Evolutionary conservation across 2,329 filamentous ascomycete genomes (phyloP), one percentile per base, ranked within the genome.

Genomic region (Alternaria arbusti): DNA sequence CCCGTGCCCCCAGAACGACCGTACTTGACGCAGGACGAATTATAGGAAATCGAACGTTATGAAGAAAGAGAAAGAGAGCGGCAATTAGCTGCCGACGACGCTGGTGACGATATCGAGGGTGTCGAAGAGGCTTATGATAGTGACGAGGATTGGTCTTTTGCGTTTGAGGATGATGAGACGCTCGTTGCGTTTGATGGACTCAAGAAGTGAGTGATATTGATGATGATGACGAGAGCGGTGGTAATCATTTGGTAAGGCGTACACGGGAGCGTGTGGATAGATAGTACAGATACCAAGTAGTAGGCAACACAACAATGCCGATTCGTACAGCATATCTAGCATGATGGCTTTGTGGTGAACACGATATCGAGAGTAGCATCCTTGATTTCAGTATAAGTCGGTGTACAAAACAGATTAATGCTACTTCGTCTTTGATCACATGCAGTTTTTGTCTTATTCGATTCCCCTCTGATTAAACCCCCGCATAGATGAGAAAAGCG

Each of bases 201-300:
- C 10, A 50, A 20, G n/a, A 15, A 30, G 25, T 28, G 8, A 50
- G 30, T 60, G 17, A 55, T 12, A 15, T 44, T 36, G 4, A 28
- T 54, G 46, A 28, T 54, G 46, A 46, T 20, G 50, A 30, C 43
- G 13, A 11, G 32, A 30, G 23, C 15, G 45, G 54, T 30, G 32
- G 47, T 64, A 61, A 64, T 62, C n/a, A 63, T 55, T 44, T 6
- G 55, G 55, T 50, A 58, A 20, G 32, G 36, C 25, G 45, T 15
- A 6, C 28, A 20, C n/a, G 36, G 26, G 23, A 40, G 46, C 20
- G 12, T 44, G 32, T 22, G 13, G 50, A 52, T 52, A 61, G 30
- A 49, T 50, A 55, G 40, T 28, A 54, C 52, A 61, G 62, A 64
- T 64, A 62, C 62, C 58, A 64, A 56, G 54, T 54, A 64, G 43